Evolutionary conservation across 805 yeast genomes (phyloP).

Genomic region (Candida verbasci): DNA sequence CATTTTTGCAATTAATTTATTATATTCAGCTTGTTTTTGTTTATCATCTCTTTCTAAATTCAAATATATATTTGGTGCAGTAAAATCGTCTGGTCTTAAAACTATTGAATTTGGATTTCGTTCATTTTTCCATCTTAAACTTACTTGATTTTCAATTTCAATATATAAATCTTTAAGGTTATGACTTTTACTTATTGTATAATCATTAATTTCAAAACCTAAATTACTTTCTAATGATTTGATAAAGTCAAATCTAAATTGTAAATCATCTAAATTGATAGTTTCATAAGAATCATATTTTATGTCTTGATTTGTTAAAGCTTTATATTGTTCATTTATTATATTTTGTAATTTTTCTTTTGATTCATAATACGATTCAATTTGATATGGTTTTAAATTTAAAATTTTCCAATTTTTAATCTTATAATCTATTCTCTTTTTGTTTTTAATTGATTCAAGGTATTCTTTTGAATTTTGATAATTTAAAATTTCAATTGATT

Average conservation of each 20-base stretch:
- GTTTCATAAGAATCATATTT: constrained; percentile 9
- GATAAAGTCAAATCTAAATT: constrained; percentile 44
- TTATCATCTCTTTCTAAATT: constrained; percentile 46
- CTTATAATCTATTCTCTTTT: constrained; percentile 33
- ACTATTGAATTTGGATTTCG: constrained; percentile 74
- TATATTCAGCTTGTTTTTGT: constrained; percentile 42
- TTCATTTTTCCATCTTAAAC: constrained; percentile 48
- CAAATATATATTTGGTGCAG: constrained; percentile 53
- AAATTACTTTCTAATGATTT: constrained; percentile 47
- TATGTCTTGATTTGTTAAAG: constrained; percentile 1
- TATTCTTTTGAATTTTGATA: constrained; percentile 30
- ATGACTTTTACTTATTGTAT: constrained; percentile 38
- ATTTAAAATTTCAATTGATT: constrained; percentile 33
- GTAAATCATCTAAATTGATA: constrained; percentile 36
- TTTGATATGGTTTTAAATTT: constrained; percentile 12
- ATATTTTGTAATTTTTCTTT: constrained; percentile 19
- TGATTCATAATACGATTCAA: constrained; percentile 20
- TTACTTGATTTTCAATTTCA: constrained; percentile 36
- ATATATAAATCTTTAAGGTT: constrained; percentile 33
- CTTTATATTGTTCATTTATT: constrained; percentile 22
- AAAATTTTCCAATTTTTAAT: constrained; percentile 32
- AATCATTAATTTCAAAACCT: constrained; percentile 53
- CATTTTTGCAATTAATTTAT: constrained; percentile 46
- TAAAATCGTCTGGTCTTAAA: constrained; percentile 50
- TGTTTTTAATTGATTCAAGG: constrained; percentile 20